A percentile compares a stretch with the other conserved stretches of the same genome.
Conservation (phyloP, 345 rosid genomes). For the Ricinus communis region DNA sequence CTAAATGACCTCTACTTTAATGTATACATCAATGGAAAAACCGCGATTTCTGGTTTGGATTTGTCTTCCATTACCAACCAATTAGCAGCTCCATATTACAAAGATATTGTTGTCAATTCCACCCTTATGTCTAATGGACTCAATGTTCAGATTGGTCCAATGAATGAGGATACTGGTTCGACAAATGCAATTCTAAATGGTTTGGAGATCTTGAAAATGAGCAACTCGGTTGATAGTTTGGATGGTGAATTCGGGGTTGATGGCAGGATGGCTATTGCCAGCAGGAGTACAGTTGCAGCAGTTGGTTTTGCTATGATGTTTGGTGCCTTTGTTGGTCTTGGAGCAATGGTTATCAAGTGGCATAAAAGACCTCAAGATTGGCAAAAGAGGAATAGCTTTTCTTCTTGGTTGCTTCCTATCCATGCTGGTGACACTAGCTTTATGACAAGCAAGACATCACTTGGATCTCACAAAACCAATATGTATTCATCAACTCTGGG, state of each 20-base stretch:
- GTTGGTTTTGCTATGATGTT: slow-evolving; percentile 91
- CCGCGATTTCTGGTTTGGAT: slow-evolving; percentile 65
- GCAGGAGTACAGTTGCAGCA: slow-evolving; percentile 54
- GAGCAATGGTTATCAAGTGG: slow-evolving; percentile 82
- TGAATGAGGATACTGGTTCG: slow-evolving; percentile 51
- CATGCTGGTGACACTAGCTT: slow-evolving; percentile 68
- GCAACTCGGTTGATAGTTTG: slow-evolving; percentile 65
- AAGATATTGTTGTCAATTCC: slow-evolving; percentile 66
- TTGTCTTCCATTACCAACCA: slow-evolving; percentile 46
- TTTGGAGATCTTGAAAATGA: slow-evolving; percentile 71
- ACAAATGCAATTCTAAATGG: slow-evolving; percentile 68
- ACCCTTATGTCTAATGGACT: slow-evolving; percentile 45
- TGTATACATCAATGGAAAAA: slow-evolving; percentile 62
- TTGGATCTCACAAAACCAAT: slow-evolving; percentile 56
- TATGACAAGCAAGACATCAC: slow-evolving; percentile 57
- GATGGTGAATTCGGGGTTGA: slow-evolving; percentile 78
- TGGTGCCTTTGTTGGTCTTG: slow-evolving; percentile 78
- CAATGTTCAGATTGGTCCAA: slow-evolving; percentile 58
- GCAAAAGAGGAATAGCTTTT: slow-evolving; percentile 75
- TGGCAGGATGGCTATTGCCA: slow-evolving; percentile 38
- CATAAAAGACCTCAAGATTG: slow-evolving; percentile 82
- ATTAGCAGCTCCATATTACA: slow-evolving; percentile 58
- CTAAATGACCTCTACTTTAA: slow-evolving; percentile 69
- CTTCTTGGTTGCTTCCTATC: slow-evolving; percentile 80
- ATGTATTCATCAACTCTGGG: slow-evolving; percentile 56